Base-by-base conservation (phyloP, 202 grass and related monocot species). In the Schoenoplectus tabernaemontani region DNA sequence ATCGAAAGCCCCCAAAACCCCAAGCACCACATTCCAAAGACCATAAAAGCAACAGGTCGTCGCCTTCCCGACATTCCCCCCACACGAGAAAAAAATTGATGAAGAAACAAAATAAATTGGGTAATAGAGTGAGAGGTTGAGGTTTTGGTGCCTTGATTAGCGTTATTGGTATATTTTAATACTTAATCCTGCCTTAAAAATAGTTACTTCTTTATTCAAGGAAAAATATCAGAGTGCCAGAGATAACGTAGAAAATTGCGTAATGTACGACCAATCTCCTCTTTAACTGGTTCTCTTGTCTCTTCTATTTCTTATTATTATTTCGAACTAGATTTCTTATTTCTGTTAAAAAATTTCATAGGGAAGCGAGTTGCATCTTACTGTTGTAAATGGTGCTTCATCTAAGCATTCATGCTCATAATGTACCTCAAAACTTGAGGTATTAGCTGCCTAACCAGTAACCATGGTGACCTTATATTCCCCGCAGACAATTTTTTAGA, bases 21-120 rank as follows among this genome's bases (percentile, higher is more conserved):
- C 64, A 66, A 83, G 16, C 67, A 63, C 81, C 33, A 76, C 53
- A 83, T 34, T 48, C 15, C 81, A 83, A 83, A 74, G 24, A 26
- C 81, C 81, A 39, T 33, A 62, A 76, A 83, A 76, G 81, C 81
- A 50, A 76, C 81, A 38, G 3, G 34, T 83, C 66, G 81, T 75
- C 54, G 66, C 33, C 68, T 76, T 75, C 32, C 53, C 34, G 11
- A 50, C 46, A 2, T 13, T 50, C 11, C 48, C 32, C n/a, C 60
- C 51, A 60, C 28, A 2, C 44, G 43, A 20, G 33, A 69, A 82
- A 74, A 32, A 41, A 10, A 4, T 10, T 19, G 4, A 63, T 5
- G 23, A 70, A 41, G 3, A 36, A 64, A 80, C 59, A 80, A 48
- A 79, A 32, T 48, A 79, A 57, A 60, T 37, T 24, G 22, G 51